These are phyloP conservation scores for Desmodesmus armatus DNA, from an alignment of 139 green algal species.

Conservation along the genomic window DNA sequence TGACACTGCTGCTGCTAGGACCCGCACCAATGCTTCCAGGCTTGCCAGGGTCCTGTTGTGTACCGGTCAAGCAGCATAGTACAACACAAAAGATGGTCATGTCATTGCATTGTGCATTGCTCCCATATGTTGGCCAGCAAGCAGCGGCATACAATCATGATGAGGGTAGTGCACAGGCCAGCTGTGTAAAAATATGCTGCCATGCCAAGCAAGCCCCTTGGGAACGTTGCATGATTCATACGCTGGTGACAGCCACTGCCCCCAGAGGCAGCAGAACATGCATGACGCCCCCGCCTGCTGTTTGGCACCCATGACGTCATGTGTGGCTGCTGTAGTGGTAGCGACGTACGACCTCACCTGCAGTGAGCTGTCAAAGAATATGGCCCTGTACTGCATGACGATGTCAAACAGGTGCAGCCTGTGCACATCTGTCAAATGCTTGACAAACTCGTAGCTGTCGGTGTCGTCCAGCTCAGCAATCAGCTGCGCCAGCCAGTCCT, in stretches of 20 bases:
- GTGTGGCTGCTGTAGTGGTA: neutral
- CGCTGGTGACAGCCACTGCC: no score
- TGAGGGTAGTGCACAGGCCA: no score
- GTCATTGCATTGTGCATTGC: no score
- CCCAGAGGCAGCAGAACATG: no score
- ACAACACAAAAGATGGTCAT: no score
- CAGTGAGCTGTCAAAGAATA: constrained; percentile 87
- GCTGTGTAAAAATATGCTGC: no score
- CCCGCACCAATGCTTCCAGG: neutral
- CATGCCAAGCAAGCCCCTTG: no score
- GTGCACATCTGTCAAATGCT: constrained; percentile 95
- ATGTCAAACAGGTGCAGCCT: constrained; percentile 98
- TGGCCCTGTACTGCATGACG: constrained; percentile 97
- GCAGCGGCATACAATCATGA: no score
- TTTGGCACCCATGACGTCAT: neutral
- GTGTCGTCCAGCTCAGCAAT: constrained; percentile 84
- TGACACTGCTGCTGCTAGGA: constrained; percentile 18
- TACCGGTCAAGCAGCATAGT: no score
- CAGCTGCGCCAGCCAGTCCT: constrained; percentile 77
- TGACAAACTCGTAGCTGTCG: constrained; percentile 87
- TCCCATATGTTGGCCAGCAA: no score
- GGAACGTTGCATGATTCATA: no score
- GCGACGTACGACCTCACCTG: neutral
- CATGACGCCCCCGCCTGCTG: no score
- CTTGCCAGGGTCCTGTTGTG: neutral